Conservation (phyloP, 371 early-diverging fungal species). For the Saksenaea vasiformis region DNA sequence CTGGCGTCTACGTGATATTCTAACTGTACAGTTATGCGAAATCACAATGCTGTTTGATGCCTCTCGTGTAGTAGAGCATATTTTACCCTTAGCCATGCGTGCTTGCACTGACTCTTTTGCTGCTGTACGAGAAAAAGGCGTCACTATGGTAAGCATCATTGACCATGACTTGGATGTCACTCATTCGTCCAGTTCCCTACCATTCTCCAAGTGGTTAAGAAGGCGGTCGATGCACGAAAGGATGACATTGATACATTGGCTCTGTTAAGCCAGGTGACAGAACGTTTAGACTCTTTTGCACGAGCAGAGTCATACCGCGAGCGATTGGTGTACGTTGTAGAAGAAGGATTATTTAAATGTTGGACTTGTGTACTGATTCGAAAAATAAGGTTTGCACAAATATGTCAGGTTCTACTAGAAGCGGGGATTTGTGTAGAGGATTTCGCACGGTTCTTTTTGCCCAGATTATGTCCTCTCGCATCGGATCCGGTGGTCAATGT, state of each 20-base stretch:
- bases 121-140: constrained; percentile 49
- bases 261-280: constrained; percentile 30
- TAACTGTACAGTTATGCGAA: constrained; percentile 40
- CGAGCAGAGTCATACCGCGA: constrained; percentile 20
- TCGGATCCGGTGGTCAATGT: constrained; percentile 43
- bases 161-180: not conserved
- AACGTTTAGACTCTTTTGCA: constrained; percentile 29
- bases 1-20: constrained; percentile 48
- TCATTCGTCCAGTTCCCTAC: constrained; percentile 26
- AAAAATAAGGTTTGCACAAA: constrained; percentile 34
- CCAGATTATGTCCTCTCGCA: constrained; percentile 32
- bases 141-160: constrained; percentile 37
- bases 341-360: not conserved
- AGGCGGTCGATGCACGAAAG: constrained; percentile 21
- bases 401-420: constrained; percentile 34
- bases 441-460: constrained; percentile 37
- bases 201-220: constrained; percentile 28
- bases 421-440: constrained; percentile 30
- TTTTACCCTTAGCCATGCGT: constrained; percentile 44
- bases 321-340: constrained; percentile 28
- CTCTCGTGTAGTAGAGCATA: constrained; percentile 33
- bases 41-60: constrained; percentile 42
- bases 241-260: constrained; percentile 21
- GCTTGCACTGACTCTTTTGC: constrained; percentile 53
- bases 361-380: not conserved